A percentile compares a stretch with the other conserved stretches of the same genome.
Evolutionary conservation across 805 yeast genomes (phyloP).

Genomic region (Saturnispora sekii): DNA sequence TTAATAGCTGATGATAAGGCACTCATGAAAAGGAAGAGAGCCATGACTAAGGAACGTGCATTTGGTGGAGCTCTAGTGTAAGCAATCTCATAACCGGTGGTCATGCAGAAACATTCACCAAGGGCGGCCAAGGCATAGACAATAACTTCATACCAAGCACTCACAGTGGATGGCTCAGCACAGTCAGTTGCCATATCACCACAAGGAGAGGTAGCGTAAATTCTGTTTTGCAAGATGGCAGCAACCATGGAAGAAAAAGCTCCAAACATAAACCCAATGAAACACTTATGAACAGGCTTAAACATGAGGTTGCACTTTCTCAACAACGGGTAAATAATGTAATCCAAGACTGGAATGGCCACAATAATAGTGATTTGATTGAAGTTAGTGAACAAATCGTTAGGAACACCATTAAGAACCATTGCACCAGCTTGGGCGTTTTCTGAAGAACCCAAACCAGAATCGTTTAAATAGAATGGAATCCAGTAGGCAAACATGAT

Average conservation of each 20-base stretch:
- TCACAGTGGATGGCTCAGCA: conserved; percentile 23
- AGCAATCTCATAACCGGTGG: conserved; percentile 44
- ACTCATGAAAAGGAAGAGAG: conserved; percentile 31
- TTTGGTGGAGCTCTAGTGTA: conserved; percentile 45
- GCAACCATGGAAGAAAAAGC: conserved; percentile 40
- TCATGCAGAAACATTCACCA: conserved; percentile 43
- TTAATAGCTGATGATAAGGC: conserved; percentile 41
- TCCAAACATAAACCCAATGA: conserved; percentile 39
- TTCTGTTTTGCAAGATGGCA: conserved; percentile 39
- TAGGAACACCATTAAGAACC: conserved; percentile 45
- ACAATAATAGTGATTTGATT: conserved; percentile 46
- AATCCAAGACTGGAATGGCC: conserved; percentile 41
- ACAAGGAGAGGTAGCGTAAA: conserved; percentile 43
- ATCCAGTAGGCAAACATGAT: conserved; percentile 36
- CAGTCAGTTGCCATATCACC: conserved; percentile 37
- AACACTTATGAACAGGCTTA: conserved; percentile 36
- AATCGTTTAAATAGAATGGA: conserved; percentile 32
- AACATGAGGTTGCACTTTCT: conserved; percentile 34
- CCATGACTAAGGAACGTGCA: conserved; percentile 45
- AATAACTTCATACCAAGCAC: conserved; percentile 27
- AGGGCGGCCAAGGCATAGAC: conserved; percentile 35
- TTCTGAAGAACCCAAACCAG: conserved; percentile 39
- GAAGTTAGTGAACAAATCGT: conserved; percentile 46
- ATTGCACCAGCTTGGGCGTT: conserved; percentile 48
- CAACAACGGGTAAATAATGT: conserved; percentile 37